Percentiles rank a stretch among this genome's conserved stretches.
These are phyloP conservation scores for Guadua angustifolia DNA, from an alignment of 176 grass and related monocot species.

Conservation along the genomic window DNA sequence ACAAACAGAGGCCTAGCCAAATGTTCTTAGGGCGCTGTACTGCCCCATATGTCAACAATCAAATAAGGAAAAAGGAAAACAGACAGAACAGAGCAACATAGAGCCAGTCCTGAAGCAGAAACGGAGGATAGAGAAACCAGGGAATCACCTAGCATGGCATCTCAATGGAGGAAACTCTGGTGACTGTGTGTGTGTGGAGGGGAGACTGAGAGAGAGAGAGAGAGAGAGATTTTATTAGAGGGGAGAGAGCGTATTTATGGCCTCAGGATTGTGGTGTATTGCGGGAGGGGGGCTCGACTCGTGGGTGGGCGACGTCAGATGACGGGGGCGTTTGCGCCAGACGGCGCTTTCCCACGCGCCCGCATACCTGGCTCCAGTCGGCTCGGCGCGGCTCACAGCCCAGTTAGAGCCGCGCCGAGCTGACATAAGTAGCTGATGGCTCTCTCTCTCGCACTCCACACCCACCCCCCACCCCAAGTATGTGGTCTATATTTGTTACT, in stretches of 20 bases:
- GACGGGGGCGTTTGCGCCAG: conserved; percentile 3
- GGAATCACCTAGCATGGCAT: conserved; percentile 45
- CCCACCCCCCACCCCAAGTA: too few relatives aligned
- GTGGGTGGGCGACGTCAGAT: conserved; percentile 28
- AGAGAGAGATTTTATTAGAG: conserved; percentile 5
- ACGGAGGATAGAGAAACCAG: neutral
- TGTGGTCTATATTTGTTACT: neutral
- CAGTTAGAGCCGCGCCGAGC: conserved; percentile 10
- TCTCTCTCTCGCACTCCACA: too few relatives aligned
- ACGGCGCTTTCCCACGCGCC: neutral
- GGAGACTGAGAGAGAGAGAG: neutral
- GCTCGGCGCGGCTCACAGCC: neutral
- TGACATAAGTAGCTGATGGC: neutral
- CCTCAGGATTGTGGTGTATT: conserved; percentile 6
- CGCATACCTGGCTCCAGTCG: conserved; percentile 20
- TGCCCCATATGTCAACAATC: neutral
- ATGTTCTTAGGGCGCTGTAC: neutral
- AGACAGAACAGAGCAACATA: neutral
- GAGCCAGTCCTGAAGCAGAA: conserved; percentile 7
- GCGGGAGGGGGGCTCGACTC: neutral
- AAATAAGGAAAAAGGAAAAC: neutral
- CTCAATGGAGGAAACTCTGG: conserved; percentile 26
- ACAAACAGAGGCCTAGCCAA: neutral
- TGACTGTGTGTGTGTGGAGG: neutral
- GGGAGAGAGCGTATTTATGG: neutral